Conservation (phyloP, 2,329 filamentous ascomycete species). For the Cercospora sesami region DNA sequence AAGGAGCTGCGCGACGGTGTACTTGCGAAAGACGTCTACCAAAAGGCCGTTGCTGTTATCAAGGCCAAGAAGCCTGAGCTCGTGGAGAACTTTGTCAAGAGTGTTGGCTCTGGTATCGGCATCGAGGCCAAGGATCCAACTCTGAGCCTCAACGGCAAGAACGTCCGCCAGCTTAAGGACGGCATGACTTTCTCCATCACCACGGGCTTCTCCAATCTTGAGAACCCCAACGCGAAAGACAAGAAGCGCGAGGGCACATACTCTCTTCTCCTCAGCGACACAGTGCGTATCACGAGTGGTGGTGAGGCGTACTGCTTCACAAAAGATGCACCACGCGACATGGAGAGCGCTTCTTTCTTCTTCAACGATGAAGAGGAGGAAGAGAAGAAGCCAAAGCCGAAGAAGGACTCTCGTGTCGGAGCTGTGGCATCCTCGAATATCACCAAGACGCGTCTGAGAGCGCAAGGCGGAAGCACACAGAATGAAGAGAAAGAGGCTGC, state of each 20-base stretch:
- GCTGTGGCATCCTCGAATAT: constrained; percentile 94
- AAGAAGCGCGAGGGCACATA: constrained; percentile 81
- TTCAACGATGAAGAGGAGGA: constrained; percentile 95
- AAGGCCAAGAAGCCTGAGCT: constrained; percentile 91
- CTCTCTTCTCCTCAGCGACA: constrained; percentile 87
- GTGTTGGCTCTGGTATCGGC: constrained; percentile 86
- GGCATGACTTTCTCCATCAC: constrained; percentile 95
- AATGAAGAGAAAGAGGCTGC: constrained; percentile 88
- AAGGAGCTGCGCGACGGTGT: constrained; percentile 88
- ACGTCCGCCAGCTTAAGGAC: constrained; percentile 77
- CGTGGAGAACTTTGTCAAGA: constrained; percentile 92
- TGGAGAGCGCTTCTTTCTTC: constrained; percentile 95
- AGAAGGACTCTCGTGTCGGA: constrained; percentile 77
- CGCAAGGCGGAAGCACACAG: constrained; percentile 81
- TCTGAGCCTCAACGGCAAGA: constrained; percentile 84
- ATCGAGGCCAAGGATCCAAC: constrained; percentile 86
- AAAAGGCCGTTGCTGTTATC: constrained; percentile 76
- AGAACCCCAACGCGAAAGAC: constrained; percentile 82
- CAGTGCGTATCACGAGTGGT: constrained; percentile 74
- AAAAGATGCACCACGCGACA: constrained; percentile 83
- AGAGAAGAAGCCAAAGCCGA: constrained; percentile 81
- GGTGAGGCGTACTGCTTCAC: constrained; percentile 85
- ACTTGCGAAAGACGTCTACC: constrained; percentile 84
- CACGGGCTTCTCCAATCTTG: constrained; percentile 84
- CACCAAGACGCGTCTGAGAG: constrained; percentile 86